phyloP scores from a whole-genome alignment of 129 eudicot species.

The Flaveria bidentis region DNA sequence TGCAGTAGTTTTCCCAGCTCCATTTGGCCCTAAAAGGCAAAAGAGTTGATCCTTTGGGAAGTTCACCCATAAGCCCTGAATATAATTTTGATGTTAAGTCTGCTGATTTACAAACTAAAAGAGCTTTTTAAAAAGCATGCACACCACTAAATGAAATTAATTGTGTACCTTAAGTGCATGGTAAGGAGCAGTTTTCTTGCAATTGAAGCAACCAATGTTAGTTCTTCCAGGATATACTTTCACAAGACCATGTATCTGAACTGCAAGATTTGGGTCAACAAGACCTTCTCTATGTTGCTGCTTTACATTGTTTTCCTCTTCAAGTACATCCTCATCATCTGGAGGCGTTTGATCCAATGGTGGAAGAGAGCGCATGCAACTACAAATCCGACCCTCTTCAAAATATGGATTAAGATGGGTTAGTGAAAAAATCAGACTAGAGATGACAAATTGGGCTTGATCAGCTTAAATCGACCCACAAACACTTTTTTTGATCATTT shows the following conservation, averaged over 20 bases:
- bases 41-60: slow-evolving; percentile 84
- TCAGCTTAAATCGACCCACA: not conserved
- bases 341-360: slow-evolving; percentile 47
- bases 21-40: slow-evolving; percentile 96
- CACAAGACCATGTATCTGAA: slow-evolving; percentile 83
- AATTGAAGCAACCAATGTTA: slow-evolving; percentile 62
- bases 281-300: slow-evolving; percentile 58
- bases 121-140: not conserved
- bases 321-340: slow-evolving; percentile 85
- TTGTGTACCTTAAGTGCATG: slow-evolving; percentile 83
- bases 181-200: slow-evolving; percentile 71
- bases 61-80: slow-evolving; percentile 92
- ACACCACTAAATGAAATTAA: not conserved
- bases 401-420: slow-evolving; percentile 17
- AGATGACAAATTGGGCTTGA: not conserved
- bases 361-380: slow-evolving; percentile 63
- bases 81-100: slow-evolving; percentile 13
- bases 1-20: slow-evolving; percentile 97
- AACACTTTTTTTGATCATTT: not conserved
- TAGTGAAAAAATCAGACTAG: not conserved
- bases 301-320: slow-evolving; percentile 81
- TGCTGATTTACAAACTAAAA: slow-evolving; percentile 21
- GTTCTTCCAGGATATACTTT: slow-evolving; percentile 71
- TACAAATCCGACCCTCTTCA: slow-evolving; percentile 74
- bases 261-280: slow-evolving; percentile 68